These are phyloP conservation scores for Paracamarosporium sp. DNA, from an alignment of 2,329 filamentous ascomycete species.

Conservation along the genomic window DNA sequence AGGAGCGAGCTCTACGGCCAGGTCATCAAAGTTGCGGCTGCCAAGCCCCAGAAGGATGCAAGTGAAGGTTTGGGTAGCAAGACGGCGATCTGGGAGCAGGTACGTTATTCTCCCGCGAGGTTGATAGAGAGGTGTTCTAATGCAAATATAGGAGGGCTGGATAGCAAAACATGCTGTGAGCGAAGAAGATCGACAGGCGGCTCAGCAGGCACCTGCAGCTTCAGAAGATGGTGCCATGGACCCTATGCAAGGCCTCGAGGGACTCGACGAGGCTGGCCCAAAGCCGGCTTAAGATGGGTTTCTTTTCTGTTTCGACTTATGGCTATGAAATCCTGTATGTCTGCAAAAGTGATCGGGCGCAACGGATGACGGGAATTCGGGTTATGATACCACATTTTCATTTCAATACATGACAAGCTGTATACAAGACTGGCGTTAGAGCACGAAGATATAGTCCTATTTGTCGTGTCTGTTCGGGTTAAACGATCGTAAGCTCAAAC, in stretches of 20 bases:
- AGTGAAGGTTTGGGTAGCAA: constrained; percentile 90
- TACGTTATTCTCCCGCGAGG: constrained; percentile 52
- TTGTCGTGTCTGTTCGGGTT: background rate
- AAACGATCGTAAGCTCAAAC: background rate
- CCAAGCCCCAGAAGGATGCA: constrained; percentile 88
- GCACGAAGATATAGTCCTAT: background rate
- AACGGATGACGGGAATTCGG: constrained; percentile 1
- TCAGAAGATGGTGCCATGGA: constrained; percentile 69
- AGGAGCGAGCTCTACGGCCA: constrained; percentile 93
- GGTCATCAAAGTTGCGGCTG: constrained; percentile 88
- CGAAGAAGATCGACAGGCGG: constrained; percentile 75
- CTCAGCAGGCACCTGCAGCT: constrained; percentile 60
- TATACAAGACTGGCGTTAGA: too few species aligned
- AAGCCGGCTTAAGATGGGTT: constrained; percentile 67
- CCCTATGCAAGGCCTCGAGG: constrained; percentile 95
- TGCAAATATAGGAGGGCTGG: constrained; percentile 78
- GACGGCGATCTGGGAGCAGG: constrained; percentile 97
- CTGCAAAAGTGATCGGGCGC: background rate
- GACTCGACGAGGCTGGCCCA: constrained; percentile 91
- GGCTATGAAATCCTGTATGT: background rate
- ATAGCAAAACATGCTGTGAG: constrained; percentile 84
- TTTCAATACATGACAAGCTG: background rate
- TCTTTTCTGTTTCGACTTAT: background rate
- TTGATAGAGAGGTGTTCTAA: constrained; percentile 16
- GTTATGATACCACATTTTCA: constrained; percentile 11